Evolutionary conservation across 805 yeast species (phyloP), one percentile per base, ranked within the genome.

Genomic region (Metschnikowia santaceciliae): DNA sequence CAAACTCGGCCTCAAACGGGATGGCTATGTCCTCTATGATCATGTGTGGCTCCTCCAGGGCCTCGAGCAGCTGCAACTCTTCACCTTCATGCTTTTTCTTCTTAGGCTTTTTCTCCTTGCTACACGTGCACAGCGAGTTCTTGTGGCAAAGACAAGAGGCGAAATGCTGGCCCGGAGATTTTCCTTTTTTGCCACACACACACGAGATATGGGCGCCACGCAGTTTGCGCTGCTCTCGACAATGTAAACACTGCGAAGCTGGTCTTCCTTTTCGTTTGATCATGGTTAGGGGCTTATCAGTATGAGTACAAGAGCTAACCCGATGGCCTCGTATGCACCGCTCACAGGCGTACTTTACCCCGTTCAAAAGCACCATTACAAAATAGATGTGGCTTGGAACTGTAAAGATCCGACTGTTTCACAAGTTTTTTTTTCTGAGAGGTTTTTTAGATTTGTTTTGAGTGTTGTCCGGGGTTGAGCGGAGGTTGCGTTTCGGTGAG

Each of bases 231-330:
- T 84, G 79, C 51, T 85, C 89, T 55, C 90, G 83, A 65, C 96
- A 92, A 64, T 88, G 95, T 36, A 78, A 75, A 63, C 98, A 92
- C 62, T 90, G 96, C 1, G 96, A 84, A 0, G 96, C 83, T 1
- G 99, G 99, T 50, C 99, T 76, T 3, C 99, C 99, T 65, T 94
- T 94, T 15, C 96, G 97, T 64, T 94, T 94, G 66, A 94, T 92
- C 88, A 86, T 86, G 65, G 88, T 85, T 58, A 94, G 72, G 4
- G 96, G 95, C 62, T 88, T 89, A 58, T 94, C 96, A 0, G 91
- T 82, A 66, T 94, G 99, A 42, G 86, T 84, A 69, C 99, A 94
- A 2, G 96, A 83, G 1, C 97, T 88, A 42, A 92, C 99, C 48
- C 99, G 76, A 64, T 94, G 99, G 41, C 99, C 99, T 54, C 99